Base-by-base conservation (phyloP, 345 rosid genomes). In the Arabis hirsuta region DNA sequence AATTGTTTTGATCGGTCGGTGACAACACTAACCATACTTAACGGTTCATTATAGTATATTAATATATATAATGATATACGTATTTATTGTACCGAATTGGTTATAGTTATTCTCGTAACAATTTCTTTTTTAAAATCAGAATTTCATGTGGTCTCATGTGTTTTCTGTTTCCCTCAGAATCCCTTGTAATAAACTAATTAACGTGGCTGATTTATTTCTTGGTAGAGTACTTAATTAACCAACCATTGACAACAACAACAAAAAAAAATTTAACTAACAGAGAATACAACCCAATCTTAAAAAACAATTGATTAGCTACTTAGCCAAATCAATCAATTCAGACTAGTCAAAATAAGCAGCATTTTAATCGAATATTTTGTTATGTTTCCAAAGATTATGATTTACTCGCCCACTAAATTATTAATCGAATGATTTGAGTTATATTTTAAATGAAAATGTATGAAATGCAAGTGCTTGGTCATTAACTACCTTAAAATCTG, bases 91-190 rank as follows among this genome's bases (percentile, higher is more conserved):
- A 36, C 36, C 36, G 36, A 32, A 32, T 32, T 45, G 24, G 9
- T 19, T 5, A 13, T 59, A 12, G 29, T 22, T 38, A 31, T 14
- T 20, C 6, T 26, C 24, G 5, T 53, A 38, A 36, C 3, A 36
- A 24, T 11, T 22, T 60, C 4, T 55, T 32, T 60, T 6, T 55
- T 32, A 20, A 38, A 38, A 19, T 61, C 9, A 5, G 45, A 42
- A 13, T 51, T 43, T 71, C 75, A 71, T 60, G 74, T 71, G 75
- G 68, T 62, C 45, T 62, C 68, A 55, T 72, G 76, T 72, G 76
- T 72, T 63, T 72, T 72, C 55, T 72, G 63, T 50, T 45, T 72
- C 76, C 20, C 61, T 62, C 61, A 19, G 13, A 50, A 11, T 14
- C 51, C 7, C 13, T 12, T 57, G 55, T 46, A 57, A 16, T 50